Base-by-base conservation (phyloP, 257 asterid genomes). In the Solanum chiquidenum region DNA sequence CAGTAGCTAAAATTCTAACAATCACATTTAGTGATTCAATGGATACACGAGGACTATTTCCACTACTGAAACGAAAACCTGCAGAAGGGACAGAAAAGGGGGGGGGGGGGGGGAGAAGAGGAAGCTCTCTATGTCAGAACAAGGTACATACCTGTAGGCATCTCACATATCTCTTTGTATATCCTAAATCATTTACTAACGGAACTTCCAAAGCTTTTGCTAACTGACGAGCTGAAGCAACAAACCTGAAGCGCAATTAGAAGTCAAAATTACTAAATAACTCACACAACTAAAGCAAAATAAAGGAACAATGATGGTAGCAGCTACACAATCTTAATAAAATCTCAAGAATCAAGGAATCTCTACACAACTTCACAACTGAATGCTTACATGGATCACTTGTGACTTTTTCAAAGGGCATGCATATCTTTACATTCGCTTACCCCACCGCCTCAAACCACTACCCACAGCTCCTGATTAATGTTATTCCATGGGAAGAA, bases 161-260 rank as follows among this genome's bases (percentile, higher is more conserved):
- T 46, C 99, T 93, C 62, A 97, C 98, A 4, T 95, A 97, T 96
- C 99, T 90, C 93, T 97, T 97, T 12, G 99, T 95, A 89, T 97
- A 97, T 86, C 99, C 99, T 91, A 97, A 93, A 91, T 97, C 99
- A 87, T 97, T 97, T 83, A 97, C 99, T 76, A 96, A 87, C 21
- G 99, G 99, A 40, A 94, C 98, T 94, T 97, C 99, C 96, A 95
- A 92, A 75, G 99, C 98, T 90, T 97, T 97, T 89, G 98, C 98
- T 87, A 97, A 92, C 89, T 97, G 99, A 86, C 99, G 98, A 89
- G 98, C 99, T 77, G 99, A 95, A 77, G 98, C 94, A 89, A 96
- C 98, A 94, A 97, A 95, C 99, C 99, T 97, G 92, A 71, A 46
- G 35, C 66, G 5, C n/a, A 79, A 79, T 35, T 9, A 21, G 8